Evolutionary conservation across 2,329 filamentous ascomycete species (phyloP).

Genomic region (Cladobotryum protrusum): DNA sequence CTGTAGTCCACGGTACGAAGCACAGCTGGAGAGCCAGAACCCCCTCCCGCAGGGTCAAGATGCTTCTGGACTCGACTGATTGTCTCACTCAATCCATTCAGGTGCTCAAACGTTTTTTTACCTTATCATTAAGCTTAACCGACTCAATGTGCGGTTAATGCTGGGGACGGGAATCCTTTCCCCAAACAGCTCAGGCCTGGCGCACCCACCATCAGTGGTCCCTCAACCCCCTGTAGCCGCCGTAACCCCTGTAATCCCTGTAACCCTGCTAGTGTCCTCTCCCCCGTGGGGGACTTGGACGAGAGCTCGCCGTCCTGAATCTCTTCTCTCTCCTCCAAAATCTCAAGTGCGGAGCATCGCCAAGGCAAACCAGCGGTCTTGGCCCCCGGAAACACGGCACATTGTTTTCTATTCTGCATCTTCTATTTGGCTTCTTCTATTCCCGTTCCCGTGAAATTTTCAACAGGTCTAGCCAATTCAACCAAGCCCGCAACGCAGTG

Average conservation of each 20-base stretch:
- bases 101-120: slow-evolving; percentile 1
- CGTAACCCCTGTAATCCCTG: not conserved
- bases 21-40: not conserved
- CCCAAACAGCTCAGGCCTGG: not conserved
- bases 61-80: too few species aligned
- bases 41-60: not conserved
- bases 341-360: not conserved
- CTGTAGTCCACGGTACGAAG: too few species aligned
- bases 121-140: slow-evolving; percentile 8
- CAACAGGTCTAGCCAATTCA: too few species aligned
- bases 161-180: not conserved
- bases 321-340: not conserved
- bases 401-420: too few species aligned
- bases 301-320: too few species aligned
- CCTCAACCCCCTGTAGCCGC: not conserved
- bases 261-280: not conserved
- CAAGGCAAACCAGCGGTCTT: slow-evolving; percentile 1
- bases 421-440: not conserved
- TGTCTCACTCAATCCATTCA: not conserved
- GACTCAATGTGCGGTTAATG: not conserved
- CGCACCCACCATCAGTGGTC: not conserved
- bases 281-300: not conserved
- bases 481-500: too few species aligned
- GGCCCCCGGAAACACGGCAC: not conserved
- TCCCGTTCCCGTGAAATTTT: not conserved